Evolutionary conservation across 768 basidiomycete genomes (phyloP), one percentile per base, ranked within the genome.

Genomic region (Scleroderma citrinum): DNA sequence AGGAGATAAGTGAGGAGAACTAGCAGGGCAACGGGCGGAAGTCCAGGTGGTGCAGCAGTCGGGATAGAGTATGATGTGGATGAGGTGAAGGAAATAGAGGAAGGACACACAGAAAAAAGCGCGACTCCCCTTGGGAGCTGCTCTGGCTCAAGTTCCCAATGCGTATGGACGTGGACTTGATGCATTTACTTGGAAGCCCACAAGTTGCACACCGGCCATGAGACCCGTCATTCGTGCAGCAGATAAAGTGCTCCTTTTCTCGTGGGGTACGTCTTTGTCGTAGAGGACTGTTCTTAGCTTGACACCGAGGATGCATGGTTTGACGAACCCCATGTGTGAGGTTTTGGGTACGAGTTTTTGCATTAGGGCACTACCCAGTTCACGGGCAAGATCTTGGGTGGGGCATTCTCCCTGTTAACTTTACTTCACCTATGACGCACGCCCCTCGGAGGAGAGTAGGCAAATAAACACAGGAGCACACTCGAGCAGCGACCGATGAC

Each of bases 211-310:
- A 0, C 95, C 96, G 1, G 83, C 86, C 64, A 82, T 77, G 2
- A 74, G 62, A 10, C 81, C 85, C 1, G 95, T 97, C 0, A 88
- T 84, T 10, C 75, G 67, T 23, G 68, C 71, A 1, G 92, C 92
- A 1, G 76, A 77, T 71, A 92, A 94, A 93, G 21, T 87, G 80
- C 35, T 69, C 76, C 51, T 75, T 70, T 99, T 99, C 49, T 87
- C 89, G 2, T 77, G 73, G 0, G 76, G 64, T 5, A 85, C 76
- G 11, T 63, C 60, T 19, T 83, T 77, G 44, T 89, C 92, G 54
- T 88, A 89, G n/a, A 98, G 76, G 1, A 86, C 73, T 0, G 87
- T 94, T 1, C 96, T 96, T 14, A 98, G 85, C 67, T 98, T 99
- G 62, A 92, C 75, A 63, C 98, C 95, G 24, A 97, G 72, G 50